Evolutionary conservation across 208 protist species (phyloP), one percentile per base, ranked within the genome.

Genomic region (Leishmania braziliensis): DNA sequence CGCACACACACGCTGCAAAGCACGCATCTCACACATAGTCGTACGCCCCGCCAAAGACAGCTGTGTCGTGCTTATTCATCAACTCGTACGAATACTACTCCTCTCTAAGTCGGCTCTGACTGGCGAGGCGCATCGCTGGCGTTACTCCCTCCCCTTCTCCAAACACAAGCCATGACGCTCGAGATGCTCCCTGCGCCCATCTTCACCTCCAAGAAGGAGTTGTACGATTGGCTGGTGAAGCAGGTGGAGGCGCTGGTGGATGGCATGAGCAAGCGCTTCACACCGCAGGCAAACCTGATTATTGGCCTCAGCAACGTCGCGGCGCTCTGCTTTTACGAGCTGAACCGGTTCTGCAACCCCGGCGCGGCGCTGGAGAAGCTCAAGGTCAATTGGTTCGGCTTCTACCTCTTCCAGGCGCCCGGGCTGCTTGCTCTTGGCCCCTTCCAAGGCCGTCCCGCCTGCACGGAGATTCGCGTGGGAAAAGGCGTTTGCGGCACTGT

Each of bases 401-500:
- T 99, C 84, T 99, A 99, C 76, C 88, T 98, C 23, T 74, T 97
- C 33, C 85, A 96, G 73, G 89, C 81, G 1, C 86, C 87, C 3
- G 86, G 89, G 16, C 66, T 93, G 48, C 92, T 99, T 10, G 93
- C 89, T n/a, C 87, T 99, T 4, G 98, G 98, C 0, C 98, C 98
- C 12, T 99, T 99, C 85, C 96, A 98, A 78, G 98, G 97, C 43
- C 93, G 95, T 1, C 89, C 96, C 2, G 97, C 97, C 9, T 98
- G 98, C 89, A 94, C 89, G 20, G 69, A 90, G 65, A 99, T 99
- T 65, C 86, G 81, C 63, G 75, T 96, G 16, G 97, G 97, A 10
- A 85, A 85, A 48, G 98, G 98, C 26, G 98, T 99, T 14, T 98
- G 96, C 80, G 97, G 98, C 58, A 88, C 84, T 0, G 92, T 94